Evolutionary conservation across 495 filamentous ascomycete species (phyloP).

Genomic region (Physcia stellaris): DNA sequence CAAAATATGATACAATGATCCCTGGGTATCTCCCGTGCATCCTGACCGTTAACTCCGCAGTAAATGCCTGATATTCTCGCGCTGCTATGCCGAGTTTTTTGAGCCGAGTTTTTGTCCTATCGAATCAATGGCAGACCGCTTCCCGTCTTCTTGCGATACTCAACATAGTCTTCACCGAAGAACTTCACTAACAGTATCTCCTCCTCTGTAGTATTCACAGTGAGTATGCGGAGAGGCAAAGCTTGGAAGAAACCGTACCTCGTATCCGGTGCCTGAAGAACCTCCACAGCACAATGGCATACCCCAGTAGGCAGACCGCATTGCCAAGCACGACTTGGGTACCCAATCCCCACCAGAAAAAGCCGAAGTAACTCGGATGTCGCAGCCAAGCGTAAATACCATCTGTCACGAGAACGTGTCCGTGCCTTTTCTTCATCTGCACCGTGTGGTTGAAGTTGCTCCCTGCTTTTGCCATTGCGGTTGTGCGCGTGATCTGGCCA

Average conservation of each 20-base stretch:
- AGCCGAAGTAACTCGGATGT: constrained; percentile 92
- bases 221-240: neutral
- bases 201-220: constrained; percentile 39
- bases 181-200: constrained; percentile 66
- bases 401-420: constrained; percentile 63
- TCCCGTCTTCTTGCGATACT: constrained; percentile 49
- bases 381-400: constrained; percentile 53
- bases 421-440: constrained; percentile 46
- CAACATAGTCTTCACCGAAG: constrained; percentile 71
- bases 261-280: constrained; percentile 67
- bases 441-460: constrained; percentile 87
- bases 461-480: constrained; percentile 81
- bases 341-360: constrained; percentile 96
- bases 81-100: no score
- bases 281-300: constrained; percentile 61
- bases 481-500: constrained; percentile 59
- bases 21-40: no score
- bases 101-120: no score
- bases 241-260: constrained; percentile 30
- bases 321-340: constrained; percentile 88
- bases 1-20: no score
- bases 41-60: no score
- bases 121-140: constrained; percentile 66
- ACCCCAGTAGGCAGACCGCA: constrained; percentile 56
- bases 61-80: no score